These are phyloP conservation scores for Aspergillus terreus DNA, from an alignment of 2,329 filamentous ascomycete species.

Conservation along the genomic window DNA sequence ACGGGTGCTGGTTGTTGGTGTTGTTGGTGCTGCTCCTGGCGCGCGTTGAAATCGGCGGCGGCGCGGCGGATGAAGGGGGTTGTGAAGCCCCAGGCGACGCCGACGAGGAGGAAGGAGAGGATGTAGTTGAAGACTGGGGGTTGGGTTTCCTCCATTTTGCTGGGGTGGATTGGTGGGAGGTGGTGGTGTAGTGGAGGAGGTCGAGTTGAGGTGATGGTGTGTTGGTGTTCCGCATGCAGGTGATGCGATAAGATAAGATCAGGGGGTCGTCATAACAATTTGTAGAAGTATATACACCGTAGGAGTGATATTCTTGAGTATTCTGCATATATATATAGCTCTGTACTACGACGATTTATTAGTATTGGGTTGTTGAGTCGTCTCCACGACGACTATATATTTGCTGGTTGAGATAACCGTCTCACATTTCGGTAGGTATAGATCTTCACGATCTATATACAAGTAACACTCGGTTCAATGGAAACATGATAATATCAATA, in stretches of 20 bases:
- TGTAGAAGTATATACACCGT: too few species aligned
- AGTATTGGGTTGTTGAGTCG: too few species aligned
- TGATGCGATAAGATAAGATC: background rate
- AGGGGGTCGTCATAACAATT: background rate
- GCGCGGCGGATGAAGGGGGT: conserved; percentile 89
- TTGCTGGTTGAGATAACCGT: too few species aligned
- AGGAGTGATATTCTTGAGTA: too few species aligned
- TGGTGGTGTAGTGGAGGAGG: background rate
- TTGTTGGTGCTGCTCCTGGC: conserved; percentile 33
- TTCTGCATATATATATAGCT: too few species aligned
- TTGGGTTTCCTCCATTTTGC: conserved; percentile 12
- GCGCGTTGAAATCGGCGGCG: conserved; percentile 68
- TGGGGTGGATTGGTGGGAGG: conserved; percentile 20
- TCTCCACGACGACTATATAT: too few species aligned
- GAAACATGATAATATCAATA: too few species aligned
- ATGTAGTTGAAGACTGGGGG: conserved; percentile 69
- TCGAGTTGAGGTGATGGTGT: background rate
- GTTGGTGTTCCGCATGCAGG: background rate
- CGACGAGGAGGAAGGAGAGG: conserved; percentile 84
- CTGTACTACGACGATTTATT: too few species aligned
- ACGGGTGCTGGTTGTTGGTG: conserved; percentile 6
- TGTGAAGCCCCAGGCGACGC: conserved; percentile 87
- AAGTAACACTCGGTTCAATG: too few species aligned
- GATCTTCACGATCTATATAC: too few species aligned
- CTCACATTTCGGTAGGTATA: too few species aligned